A percentile compares a stretch with the other conserved stretches of the same genome.
Conservation (phyloP, 108 stramenopile genomes). For the Discostella stelligeroides region DNA sequence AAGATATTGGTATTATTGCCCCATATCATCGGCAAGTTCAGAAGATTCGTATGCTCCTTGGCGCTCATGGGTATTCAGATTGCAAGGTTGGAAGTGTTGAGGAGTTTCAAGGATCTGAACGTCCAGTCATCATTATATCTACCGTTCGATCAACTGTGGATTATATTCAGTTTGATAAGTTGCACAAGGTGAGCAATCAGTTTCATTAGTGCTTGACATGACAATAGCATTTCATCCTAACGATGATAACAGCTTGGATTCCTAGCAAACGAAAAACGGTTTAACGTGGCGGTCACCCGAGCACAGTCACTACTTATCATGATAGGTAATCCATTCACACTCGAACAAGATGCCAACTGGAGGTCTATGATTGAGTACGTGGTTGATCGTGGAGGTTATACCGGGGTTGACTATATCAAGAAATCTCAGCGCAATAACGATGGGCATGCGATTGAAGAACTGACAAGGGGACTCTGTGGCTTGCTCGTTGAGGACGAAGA, state of each 20-base stretch:
- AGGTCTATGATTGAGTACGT: slow-evolving; percentile 27
- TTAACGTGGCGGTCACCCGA: slow-evolving; percentile 86
- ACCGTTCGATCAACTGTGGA: slow-evolving; percentile 72
- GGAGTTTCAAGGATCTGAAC: slow-evolving; percentile 87
- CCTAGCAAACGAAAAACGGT: slow-evolving; percentile 82
- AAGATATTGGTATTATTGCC: slow-evolving; percentile 74
- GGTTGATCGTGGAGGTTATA: slow-evolving; percentile 30
- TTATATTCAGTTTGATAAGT: slow-evolving; percentile 50
- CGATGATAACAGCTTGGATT: slow-evolving; percentile 60
- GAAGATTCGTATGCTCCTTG: slow-evolving; percentile 59
- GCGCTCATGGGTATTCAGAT: slow-evolving; percentile 27
- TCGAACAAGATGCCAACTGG: slow-evolving; percentile 49
- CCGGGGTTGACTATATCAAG: slow-evolving; percentile 22
- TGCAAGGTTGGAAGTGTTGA: slow-evolving; percentile 88
- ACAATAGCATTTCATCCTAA: not conserved
- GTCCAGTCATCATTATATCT: slow-evolving; percentile 77
- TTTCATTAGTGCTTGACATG: not conserved
- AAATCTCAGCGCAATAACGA: slow-evolving; percentile 10
- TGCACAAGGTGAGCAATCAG: slow-evolving; percentile 49
- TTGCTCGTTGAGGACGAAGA: slow-evolving; percentile 2
- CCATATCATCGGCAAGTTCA: slow-evolving; percentile 69
- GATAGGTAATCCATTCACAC: slow-evolving; percentile 76
- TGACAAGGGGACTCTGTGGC: slow-evolving; percentile 14
- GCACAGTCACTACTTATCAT: slow-evolving; percentile 80
- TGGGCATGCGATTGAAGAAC: slow-evolving; percentile 1